Percentiles rank a stretch among this genome's conserved stretches.
Evolutionary conservation across 2,329 filamentous ascomycete genomes (phyloP).

Genomic region (Colletotrichum noveboracense): DNA sequence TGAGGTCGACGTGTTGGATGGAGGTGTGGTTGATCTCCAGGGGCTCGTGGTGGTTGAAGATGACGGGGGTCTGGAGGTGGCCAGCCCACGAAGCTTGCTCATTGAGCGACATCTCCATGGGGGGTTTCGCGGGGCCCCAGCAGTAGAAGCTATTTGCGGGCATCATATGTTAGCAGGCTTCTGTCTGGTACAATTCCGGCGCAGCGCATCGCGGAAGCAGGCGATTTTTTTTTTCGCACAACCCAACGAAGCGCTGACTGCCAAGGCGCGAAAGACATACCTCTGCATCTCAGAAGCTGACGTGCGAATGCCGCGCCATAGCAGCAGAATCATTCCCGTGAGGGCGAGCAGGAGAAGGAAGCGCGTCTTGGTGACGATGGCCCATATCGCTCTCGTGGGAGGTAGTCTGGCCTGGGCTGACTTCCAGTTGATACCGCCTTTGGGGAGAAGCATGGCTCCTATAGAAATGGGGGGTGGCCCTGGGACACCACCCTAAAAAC

Average conservation of each 20-base stretch:
- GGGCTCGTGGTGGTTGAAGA: conserved; percentile 94
- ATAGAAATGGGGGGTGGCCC: conserved; percentile 35
- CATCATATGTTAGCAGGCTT: neutral
- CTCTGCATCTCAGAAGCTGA: conserved; percentile 90
- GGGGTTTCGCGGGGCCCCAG: conserved; percentile 93
- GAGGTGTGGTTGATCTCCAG: conserved; percentile 82
- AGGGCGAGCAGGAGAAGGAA: conserved; percentile 78
- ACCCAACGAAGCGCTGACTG: neutral
- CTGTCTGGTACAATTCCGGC: neutral
- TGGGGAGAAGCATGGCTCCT: conserved; percentile 80
- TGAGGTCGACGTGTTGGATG: conserved; percentile 84
- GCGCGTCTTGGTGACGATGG: conserved; percentile 76
- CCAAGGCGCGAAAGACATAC: conserved; percentile 54
- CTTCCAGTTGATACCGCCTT: conserved; percentile 92
- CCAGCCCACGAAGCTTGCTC: conserved; percentile 90
- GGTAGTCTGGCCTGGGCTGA: conserved; percentile 81
- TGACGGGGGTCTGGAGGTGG: conserved; percentile 88
- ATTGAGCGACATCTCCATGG: conserved; percentile 92
- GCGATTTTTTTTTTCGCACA: neutral
- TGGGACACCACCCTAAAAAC: conserved; percentile 41
- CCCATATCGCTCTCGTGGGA: conserved; percentile 73
- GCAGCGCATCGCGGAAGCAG: neutral
- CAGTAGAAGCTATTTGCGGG: conserved; percentile 82
- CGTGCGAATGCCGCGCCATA: conserved; percentile 86
- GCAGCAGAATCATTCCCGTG: conserved; percentile 73